A percentile compares a stretch with the other conserved stretches of the same genome.
Evolutionary conservation across 75 land plant genomes (phyloP).

Genomic region (Larix kaempferi): DNA sequence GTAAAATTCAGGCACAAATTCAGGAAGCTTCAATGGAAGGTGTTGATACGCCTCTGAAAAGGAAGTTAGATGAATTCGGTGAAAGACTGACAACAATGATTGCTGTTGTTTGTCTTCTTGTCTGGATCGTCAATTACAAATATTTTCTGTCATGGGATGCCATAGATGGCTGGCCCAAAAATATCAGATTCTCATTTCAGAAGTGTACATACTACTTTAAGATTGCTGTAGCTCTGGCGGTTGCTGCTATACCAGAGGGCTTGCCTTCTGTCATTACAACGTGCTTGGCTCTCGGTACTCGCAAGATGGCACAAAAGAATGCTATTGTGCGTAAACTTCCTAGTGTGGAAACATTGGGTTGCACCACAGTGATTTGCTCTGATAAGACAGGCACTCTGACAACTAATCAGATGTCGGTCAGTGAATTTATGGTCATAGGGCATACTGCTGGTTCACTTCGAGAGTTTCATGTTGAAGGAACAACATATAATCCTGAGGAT

Average conservation of each 20-base stretch:
- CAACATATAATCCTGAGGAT: constrained; percentile 75
- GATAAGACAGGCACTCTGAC: constrained; percentile 94
- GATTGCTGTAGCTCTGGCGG: constrained; percentile 84
- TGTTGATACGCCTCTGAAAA: constrained; percentile 78
- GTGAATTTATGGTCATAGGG: constrained; percentile 58
- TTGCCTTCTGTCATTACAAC: constrained; percentile 90
- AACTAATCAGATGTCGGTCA: constrained; percentile 87
- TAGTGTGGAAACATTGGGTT: constrained; percentile 91
- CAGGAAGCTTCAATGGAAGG: constrained; percentile 79
- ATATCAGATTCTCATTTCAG: constrained; percentile 69
- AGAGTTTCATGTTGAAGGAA: constrained; percentile 69
- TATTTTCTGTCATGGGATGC: constrained; percentile 75
- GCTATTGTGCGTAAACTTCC: constrained; percentile 91
- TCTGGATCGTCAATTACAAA: constrained; percentile 80
- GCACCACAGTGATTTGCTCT: constrained; percentile 89
- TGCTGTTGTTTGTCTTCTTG: constrained; percentile 65
- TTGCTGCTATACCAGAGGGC: constrained; percentile 94
- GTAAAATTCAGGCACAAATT: constrained; percentile 79
- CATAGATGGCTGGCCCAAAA: constrained; percentile 63
- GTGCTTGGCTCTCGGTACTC: constrained; percentile 79
- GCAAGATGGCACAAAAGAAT: constrained; percentile 91
- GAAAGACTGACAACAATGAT: constrained; percentile 58
- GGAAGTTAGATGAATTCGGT: constrained; percentile 88
- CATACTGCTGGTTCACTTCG: constrained; percentile 22
- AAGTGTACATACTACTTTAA: constrained; percentile 88